These are phyloP conservation scores for Solanum chacoense DNA, from an alignment of 305 asterid species.

Conservation along the genomic window DNA sequence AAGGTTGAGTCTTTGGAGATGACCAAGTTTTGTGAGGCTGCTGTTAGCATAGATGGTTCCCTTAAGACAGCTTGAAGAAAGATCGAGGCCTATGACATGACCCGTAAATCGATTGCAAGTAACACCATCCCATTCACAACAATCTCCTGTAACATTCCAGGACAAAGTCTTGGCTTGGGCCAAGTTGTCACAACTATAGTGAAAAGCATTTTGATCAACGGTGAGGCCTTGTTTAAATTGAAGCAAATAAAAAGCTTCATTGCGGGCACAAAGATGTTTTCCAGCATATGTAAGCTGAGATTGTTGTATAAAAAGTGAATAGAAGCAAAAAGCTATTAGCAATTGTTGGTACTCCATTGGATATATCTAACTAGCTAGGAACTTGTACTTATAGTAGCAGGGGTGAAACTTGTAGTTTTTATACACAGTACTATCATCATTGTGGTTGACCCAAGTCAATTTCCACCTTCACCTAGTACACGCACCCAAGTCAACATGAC, in stretches of 20 bases:
- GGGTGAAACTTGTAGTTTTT: not conserved
- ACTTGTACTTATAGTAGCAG: no score
- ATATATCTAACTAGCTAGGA: not conserved
- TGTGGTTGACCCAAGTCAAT: not conserved
- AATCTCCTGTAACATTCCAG: not conserved
- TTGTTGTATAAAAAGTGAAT: not conserved
- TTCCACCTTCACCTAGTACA: not conserved
- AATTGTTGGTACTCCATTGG: not conserved
- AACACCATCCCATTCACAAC: not conserved
- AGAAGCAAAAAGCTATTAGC: not conserved
- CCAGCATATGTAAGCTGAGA: not conserved
- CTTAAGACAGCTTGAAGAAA: not conserved
- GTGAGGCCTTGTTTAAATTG: not conserved
- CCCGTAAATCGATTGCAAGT: not conserved
- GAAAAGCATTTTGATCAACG: fast-evolving
- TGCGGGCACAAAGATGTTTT: not conserved
- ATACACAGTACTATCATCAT: no score
- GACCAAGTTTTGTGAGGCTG: not conserved
- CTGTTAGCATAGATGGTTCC: not conserved
- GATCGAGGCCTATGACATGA: not conserved
- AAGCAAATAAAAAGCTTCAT: not conserved
- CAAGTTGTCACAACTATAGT: not conserved
- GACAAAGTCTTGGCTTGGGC: not conserved
- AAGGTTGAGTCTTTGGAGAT: not conserved
- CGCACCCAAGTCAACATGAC: not conserved